Conservation (phyloP, 2,329 filamentous ascomycete genomes). For the Raffaelea albimanens region DNA sequence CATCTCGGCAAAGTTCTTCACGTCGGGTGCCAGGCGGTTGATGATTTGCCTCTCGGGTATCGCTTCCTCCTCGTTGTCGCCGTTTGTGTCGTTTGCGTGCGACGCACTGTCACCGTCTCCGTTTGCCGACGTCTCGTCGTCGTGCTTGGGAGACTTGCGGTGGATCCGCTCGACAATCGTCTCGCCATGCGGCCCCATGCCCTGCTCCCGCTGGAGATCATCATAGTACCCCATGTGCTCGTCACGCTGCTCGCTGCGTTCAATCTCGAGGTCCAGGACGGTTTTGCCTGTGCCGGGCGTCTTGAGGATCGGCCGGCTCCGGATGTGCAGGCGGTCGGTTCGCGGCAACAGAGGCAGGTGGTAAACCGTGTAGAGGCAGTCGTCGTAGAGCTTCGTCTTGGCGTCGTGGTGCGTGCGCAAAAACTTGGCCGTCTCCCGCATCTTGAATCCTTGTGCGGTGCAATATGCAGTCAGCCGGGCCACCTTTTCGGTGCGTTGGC, state of each 20-base stretch:
- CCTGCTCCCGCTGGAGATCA: conserved; percentile 25
- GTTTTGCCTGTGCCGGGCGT: conserved; percentile 84
- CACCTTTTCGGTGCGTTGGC: conserved; percentile 76
- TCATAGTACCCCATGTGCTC: conserved; percentile 89
- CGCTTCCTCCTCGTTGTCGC: neutral
- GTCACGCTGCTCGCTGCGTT: conserved; percentile 79
- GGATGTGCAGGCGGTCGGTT: conserved; percentile 74
- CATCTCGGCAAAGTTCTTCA: conserved; percentile 82
- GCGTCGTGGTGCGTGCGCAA: conserved; percentile 79
- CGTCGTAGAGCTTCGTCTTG: conserved; percentile 93
- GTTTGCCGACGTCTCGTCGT: neutral
- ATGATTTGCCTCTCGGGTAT: conserved; percentile 23
- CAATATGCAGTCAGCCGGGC: conserved; percentile 92
- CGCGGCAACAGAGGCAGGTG: conserved; percentile 83
- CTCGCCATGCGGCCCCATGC: conserved; percentile 12
- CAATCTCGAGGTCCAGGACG: conserved; percentile 88
- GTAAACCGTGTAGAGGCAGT: conserved; percentile 93
- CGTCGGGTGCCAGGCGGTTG: conserved; percentile 56
- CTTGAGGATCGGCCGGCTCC: conserved; percentile 85
- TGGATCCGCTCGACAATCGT: neutral
- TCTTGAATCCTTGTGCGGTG: conserved; percentile 87
- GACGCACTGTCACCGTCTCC: conserved; percentile 7
- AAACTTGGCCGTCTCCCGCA: conserved; percentile 81
- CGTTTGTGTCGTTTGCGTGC: neutral
- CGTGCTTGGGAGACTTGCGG: neutral